phyloP scores from a whole-genome alignment of 2,329 filamentous ascomycete species.

The Blastomyces percursus region DNA sequence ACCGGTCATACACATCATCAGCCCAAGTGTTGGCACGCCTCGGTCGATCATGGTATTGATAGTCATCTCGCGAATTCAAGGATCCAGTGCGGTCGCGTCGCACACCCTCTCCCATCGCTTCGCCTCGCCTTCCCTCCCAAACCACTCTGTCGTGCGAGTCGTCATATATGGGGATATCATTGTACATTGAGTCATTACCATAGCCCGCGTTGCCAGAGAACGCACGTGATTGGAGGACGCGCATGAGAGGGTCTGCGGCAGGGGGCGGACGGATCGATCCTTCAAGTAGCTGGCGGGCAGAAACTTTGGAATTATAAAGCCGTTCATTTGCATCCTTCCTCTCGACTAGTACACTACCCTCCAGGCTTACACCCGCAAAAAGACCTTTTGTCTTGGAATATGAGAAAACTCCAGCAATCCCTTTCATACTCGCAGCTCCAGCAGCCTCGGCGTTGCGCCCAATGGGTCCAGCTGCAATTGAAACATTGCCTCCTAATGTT shows the following conservation, averaged over 20 bases:
- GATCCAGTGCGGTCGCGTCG: conserved; percentile 45
- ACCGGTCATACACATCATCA: conserved; percentile 39
- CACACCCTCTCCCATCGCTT: conserved; percentile 57
- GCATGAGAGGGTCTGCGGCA: conserved; percentile 73
- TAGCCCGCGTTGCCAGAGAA: conserved; percentile 56
- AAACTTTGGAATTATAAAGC: conserved; percentile 74
- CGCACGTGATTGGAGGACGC: conserved; percentile 69
- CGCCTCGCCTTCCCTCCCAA: conserved; percentile 66
- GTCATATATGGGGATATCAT: conserved; percentile 84
- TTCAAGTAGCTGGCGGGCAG: conserved; percentile 68
- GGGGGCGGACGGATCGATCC: conserved; percentile 69
- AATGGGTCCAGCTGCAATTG: conserved; percentile 84
- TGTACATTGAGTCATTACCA: conserved; percentile 65
- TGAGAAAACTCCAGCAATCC: conserved; percentile 84
- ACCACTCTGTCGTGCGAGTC: conserved; percentile 69
- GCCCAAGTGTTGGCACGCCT: conserved; percentile 40
- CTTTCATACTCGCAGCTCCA: conserved; percentile 79
- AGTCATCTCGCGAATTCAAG: conserved; percentile 40
- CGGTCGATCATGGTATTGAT: conserved; percentile 45
- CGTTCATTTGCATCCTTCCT: conserved; percentile 95
- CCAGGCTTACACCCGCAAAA: conserved; percentile 88
- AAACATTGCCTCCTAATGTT: conserved; percentile 92
- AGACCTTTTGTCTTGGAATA: conserved; percentile 98
- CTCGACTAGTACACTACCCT: conserved; percentile 88
- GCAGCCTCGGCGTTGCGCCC: conserved; percentile 94